Percentiles rank a stretch among this genome's conserved stretches.
Evolutionary conservation across 148 eudicot species (phyloP).

Genomic region (Hydrangea macrophylla): DNA sequence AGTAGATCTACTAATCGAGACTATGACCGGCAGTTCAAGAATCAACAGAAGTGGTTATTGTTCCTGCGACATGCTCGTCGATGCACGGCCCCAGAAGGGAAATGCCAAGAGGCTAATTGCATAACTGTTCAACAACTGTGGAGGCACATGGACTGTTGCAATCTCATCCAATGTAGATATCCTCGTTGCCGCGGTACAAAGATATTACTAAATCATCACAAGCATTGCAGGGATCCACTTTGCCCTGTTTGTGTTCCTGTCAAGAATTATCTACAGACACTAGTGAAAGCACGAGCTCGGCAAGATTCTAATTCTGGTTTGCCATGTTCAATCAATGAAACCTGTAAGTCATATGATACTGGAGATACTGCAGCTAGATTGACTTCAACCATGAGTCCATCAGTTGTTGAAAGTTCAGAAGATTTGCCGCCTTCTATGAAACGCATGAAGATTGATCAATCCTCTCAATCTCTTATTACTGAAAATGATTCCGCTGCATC

Average conservation of each 20-base stretch:
- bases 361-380: slow-evolving; percentile 35
- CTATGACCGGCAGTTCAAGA: slow-evolving; percentile 54
- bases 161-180: slow-evolving; percentile 34
- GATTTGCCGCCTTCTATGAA: slow-evolving; percentile 54
- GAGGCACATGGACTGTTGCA: slow-evolving; percentile 66
- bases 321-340: slow-evolving; percentile 31
- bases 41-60: slow-evolving; percentile 80
- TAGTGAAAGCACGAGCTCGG: slow-evolving; percentile 28
- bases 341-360: slow-evolving; percentile 30
- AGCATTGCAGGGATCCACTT: slow-evolving; percentile 41
- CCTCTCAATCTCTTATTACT: slow-evolving; percentile 33
- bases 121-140: slow-evolving; percentile 47
- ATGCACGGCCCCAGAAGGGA: slow-evolving; percentile 64
- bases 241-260: slow-evolving; percentile 85
- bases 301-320: slow-evolving; percentile 38
- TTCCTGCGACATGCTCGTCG: slow-evolving; percentile 78
- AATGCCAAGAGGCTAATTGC: slow-evolving; percentile 64
- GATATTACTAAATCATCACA: slow-evolving; percentile 47
- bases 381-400: slow-evolving; percentile 29
- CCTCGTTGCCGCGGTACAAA: slow-evolving; percentile 58
- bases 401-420: slow-evolving; percentile 44
- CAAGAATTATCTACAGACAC: slow-evolving; percentile 37
- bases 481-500: slow-evolving; percentile 33
- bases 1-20: slow-evolving; percentile 30
- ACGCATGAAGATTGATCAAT: slow-evolving; percentile 65